Evolutionary conservation across 805 yeast species (phyloP), one percentile per base, ranked within the genome.

Genomic region (Yamadazyma philogaea): DNA sequence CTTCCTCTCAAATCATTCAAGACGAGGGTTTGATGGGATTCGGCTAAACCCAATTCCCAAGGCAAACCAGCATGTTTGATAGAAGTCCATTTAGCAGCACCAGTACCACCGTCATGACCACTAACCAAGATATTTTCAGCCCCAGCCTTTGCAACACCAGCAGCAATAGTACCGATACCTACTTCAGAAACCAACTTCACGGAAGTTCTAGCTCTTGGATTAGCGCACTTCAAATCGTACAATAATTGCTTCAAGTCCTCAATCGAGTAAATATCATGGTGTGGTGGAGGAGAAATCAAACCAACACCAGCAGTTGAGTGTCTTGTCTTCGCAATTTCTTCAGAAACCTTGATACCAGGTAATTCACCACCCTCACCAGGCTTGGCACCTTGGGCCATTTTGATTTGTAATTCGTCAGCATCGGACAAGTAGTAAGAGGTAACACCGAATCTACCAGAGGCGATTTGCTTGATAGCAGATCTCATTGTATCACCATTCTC

Each of bases 281-380:
- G 99, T 31, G 98, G 99, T 33, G 98, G 98, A 27, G 99, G 99
- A 31, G 96, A 88, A 55, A 93, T 91, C 59, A 91, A 76, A 56
- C 98, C 98, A 45, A 91, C 98, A 57, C 96, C 95, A 24, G 95
- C 87, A 24, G 98, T 91, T 0, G 97, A 89, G 66, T 90, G 96
- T 69, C 99, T 81, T 7, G 97, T 90, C 67, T 85, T 87, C 37
- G 96, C 99, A 70, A 91, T 91, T 37, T 79, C 78, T 45, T 75
- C 79, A 20, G 91, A 78, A 37, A 91, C 99, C 68, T 91, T 91
- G 70, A 86, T 85, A 46, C 96, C 96, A 28, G 96, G 96, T 53
- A 89, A 75, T 68, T 93, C 98, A 76, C 99, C 99, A 76, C 99
- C 99, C 74, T 93, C 98, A 72, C 98, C 99, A 8, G 98, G 98